Conservation (phyloP, 2,329 filamentous ascomycete species). For the Botrytis elliptica region DNA sequence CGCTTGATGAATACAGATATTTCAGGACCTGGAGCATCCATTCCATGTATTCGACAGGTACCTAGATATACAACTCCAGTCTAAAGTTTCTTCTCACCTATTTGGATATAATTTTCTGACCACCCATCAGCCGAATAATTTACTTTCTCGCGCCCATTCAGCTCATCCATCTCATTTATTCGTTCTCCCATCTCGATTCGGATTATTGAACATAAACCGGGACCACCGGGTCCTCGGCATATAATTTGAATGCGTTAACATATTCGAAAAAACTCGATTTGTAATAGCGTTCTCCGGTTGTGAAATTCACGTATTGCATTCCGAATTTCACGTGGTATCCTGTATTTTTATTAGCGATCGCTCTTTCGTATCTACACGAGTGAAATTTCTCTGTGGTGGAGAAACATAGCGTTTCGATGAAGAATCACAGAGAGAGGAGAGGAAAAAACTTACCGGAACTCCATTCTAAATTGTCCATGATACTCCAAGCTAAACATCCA, state of each 20-base stretch:
- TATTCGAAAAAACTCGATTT: constrained; percentile 37
- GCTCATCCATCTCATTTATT: not conserved
- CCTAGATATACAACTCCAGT: not conserved
- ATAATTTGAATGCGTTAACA: constrained; percentile 35
- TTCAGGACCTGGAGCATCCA: too few species aligned
- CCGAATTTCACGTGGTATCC: constrained; percentile 33
- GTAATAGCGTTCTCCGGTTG: constrained; percentile 36
- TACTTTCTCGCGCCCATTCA: too few species aligned
- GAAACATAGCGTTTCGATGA: not conserved
- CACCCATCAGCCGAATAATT: not conserved
- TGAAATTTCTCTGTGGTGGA: not conserved
- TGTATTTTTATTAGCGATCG: not conserved
- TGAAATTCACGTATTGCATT: constrained; percentile 43
- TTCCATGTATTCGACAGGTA: not conserved
- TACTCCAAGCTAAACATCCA: constrained; percentile 83
- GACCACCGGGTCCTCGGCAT: constrained; percentile 33
- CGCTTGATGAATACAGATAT: not conserved
- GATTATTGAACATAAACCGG: constrained; percentile 26
- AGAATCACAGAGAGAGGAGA: too few species aligned
- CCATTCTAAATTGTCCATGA: constrained; percentile 59
- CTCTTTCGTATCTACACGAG: not conserved
- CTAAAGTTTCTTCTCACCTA: not conserved
- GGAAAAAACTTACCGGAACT: constrained; percentile 41
- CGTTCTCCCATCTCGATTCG: not conserved
- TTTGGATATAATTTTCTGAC: not conserved